These are phyloP conservation scores for Beta macrorhiza DNA, from an alignment of 179 eudicot genomes.

Conservation along the genomic window DNA sequence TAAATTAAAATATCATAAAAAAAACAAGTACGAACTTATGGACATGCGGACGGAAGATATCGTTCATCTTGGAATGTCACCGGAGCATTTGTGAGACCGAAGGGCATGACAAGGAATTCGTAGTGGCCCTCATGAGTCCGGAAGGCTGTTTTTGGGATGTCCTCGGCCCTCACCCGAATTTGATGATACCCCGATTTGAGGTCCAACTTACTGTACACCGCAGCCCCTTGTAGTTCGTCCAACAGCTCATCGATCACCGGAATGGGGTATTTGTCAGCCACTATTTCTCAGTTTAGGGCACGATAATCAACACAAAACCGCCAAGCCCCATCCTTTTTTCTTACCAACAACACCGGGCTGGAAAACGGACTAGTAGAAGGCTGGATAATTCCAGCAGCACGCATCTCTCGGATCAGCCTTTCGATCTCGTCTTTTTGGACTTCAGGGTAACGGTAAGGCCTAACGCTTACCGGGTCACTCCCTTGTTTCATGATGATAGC, in stretches of 20 bases:
- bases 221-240: not conserved
- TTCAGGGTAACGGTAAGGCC: not conserved
- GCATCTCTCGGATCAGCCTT: not conserved
- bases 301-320: not conserved
- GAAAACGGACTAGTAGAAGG: not conserved
- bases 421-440: not conserved
- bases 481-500: not conserved
- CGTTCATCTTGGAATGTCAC: no score
- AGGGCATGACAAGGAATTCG: not conserved
- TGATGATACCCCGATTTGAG: not conserved
- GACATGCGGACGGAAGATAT: no score
- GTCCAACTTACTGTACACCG: no score
- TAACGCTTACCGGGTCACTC: not conserved
- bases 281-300: not conserved
- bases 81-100: no score
- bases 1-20: no score
- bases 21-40: no score
- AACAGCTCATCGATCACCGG: not conserved
- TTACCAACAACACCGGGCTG: not conserved
- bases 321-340: not conserved
- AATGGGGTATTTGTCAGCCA: not conserved
- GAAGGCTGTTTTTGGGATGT: not conserved
- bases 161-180: not conserved
- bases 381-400: not conserved
- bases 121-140: not conserved